Percentiles rank a stretch among this genome's conserved stretches.
These are phyloP conservation scores for Suillus subalutaceus DNA, from an alignment of 768 basidiomycete genomes.

Conservation along the genomic window DNA sequence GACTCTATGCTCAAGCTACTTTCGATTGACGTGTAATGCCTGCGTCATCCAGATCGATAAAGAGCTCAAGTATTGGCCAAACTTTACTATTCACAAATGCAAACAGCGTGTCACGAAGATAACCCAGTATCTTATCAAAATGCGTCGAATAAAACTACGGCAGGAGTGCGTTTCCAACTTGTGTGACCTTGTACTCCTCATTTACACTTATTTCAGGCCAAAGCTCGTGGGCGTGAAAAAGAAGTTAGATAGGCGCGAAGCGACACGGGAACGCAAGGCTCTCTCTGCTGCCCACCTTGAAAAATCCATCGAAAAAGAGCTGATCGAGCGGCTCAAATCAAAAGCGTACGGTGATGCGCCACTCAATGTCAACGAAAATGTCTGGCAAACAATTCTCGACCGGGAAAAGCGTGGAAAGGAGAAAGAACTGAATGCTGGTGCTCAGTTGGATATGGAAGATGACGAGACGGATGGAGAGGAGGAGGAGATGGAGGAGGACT, in stretches of 20 bases:
- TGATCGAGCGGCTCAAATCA: conserved; percentile 92
- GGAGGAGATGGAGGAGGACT: conserved; percentile 51
- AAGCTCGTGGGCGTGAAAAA: conserved; percentile 96
- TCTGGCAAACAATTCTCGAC: conserved; percentile 93
- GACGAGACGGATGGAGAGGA: conserved; percentile 60
- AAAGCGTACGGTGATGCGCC: conserved; percentile 98
- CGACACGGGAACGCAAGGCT: conserved; percentile 92
- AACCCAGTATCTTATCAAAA: conserved; percentile 98
- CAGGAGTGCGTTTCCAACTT: conserved; percentile 64
- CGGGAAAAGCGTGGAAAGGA: conserved; percentile 61
- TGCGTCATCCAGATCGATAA: conserved; percentile 78
- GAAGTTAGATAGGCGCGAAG: conserved; percentile 92
- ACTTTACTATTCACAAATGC: conserved; percentile 97
- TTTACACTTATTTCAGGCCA: conserved; percentile 53
- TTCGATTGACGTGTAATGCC: background rate
- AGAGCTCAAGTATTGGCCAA: conserved; percentile 98
- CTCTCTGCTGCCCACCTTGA: conserved; percentile 95
- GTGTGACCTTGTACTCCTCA: background rate
- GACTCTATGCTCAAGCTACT: conserved; percentile 2
- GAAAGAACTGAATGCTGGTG: conserved; percentile 46
- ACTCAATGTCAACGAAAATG: conserved; percentile 95
- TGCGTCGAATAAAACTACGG: conserved; percentile 86
- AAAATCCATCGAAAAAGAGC: conserved; percentile 92
- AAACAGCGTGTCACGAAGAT: conserved; percentile 99
- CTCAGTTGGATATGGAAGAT: conserved; percentile 45